Base-by-base conservation (phyloP, 2,329 filamentous ascomycete species). In the Colletotrichum shisoi region DNA sequence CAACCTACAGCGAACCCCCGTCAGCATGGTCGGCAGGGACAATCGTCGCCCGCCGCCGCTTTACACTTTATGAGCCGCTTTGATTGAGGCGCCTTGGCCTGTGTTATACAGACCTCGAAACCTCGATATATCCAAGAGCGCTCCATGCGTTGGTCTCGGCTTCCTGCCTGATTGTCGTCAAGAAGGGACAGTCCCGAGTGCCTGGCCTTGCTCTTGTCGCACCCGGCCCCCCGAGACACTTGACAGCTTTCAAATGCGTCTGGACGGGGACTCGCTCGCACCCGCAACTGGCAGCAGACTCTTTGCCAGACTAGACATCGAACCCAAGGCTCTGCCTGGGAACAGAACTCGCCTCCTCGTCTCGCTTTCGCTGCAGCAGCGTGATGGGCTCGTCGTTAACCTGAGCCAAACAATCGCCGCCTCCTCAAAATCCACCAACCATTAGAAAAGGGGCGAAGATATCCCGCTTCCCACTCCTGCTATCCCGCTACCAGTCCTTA, bases 371-470 rank as follows among this genome's bases (percentile, higher is more conserved):
- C 15, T 13, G n/a, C 24, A n/a, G 27, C 11, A 13, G n/a, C 21
- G 15, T n/a, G n/a, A 27, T 19, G 31, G 56, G 24, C 31, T 48
- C 31, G 9, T 39, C 56, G 39, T 58, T 17, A 19, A 48, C 44
- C 42, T 58, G 56, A 19, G 31, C 21, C 44, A 48, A 39, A n/a
- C 31, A n/a, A 4, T 40, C 54, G 13, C 24, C 54, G 54, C 54
- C n/a, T 45, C 44, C 27, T 15, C 12, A 21, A 31, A 19, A 19
- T 42, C 62, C 54, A 45, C 46, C 54, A 63, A 45, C 62, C 39
- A 46, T 39, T 34, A 15, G 17, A 37, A 9, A 37, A 13, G 42
- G n/a, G n/a, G n/a, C n/a, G n/a, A n/a, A n/a, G n/a, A n/a, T n/a
- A n/a, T n/a, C n/a, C n/a, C n/a, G n/a, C n/a, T n/a, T n/a, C n/a